Conservation (phyloP, 2,329 filamentous ascomycete genomes). For the Pseudogymnoascus sp. region DNA sequence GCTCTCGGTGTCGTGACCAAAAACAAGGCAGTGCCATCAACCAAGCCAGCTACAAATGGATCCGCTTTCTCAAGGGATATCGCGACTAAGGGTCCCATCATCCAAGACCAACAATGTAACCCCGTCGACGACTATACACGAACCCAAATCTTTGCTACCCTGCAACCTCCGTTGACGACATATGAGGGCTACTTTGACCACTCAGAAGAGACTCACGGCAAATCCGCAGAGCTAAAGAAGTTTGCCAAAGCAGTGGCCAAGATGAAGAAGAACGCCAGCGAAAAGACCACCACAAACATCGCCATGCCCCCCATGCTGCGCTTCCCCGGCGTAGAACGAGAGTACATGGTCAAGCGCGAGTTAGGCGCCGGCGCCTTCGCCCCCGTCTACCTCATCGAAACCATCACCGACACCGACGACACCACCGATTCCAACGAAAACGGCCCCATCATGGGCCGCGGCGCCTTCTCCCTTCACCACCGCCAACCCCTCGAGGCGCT, state of each 20-base stretch:
- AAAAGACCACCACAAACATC: constrained; percentile 54
- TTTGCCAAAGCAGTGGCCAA: constrained; percentile 55
- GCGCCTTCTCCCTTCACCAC: constrained; percentile 45
- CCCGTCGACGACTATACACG: constrained; percentile 73
- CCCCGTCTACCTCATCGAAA: constrained; percentile 86
- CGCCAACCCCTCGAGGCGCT: constrained; percentile 65
- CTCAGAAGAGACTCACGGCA: constrained; percentile 52
- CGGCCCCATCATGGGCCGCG: constrained; percentile 49
- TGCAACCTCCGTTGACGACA: constrained; percentile 62
- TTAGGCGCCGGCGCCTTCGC: constrained; percentile 91
- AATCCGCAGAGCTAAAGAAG: constrained; percentile 68
- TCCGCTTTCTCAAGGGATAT: constrained; percentile 31
- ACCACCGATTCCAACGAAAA: constrained; percentile 39
- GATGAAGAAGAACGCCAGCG: constrained; percentile 29
- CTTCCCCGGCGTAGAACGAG: constrained; percentile 55
- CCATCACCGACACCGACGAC: constrained; percentile 44
- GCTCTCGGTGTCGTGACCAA: constrained; percentile 39
- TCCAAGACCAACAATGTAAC: constrained; percentile 79
- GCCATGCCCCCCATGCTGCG: constrained; percentile 54
- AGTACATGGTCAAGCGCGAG: constrained; percentile 74
- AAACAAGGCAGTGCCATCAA: constrained; percentile 24
- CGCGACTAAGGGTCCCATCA: constrained; percentile 58
- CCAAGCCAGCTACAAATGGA: constrained; percentile 26
- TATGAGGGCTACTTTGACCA: constrained; percentile 78
- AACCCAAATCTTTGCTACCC: constrained; percentile 62